These are phyloP conservation scores for Botrytis deweyae DNA, from an alignment of 2,329 filamentous ascomycete genomes.

Conservation along the genomic window DNA sequence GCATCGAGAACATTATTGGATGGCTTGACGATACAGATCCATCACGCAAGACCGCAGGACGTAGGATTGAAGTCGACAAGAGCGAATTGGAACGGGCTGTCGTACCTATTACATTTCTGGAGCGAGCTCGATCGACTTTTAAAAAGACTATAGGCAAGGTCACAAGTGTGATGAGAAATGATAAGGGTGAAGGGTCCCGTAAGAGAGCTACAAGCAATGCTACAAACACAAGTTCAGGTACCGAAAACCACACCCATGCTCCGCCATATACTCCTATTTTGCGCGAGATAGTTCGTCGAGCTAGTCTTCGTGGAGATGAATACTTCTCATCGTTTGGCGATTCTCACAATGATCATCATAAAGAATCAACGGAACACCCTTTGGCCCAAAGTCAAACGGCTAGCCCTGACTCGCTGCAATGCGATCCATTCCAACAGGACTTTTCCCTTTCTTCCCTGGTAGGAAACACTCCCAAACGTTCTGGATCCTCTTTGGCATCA, in stretches of 20 bases:
- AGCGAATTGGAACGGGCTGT: conserved; percentile 88
- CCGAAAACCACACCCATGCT: conserved; percentile 50
- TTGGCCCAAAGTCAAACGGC: conserved; percentile 50
- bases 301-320: conserved; percentile 60
- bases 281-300: conserved; percentile 46
- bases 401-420: not conserved
- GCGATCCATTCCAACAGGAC: conserved; percentile 9
- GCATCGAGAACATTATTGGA: conserved; percentile 67
- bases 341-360: conserved; percentile 27
- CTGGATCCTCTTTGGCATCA: conserved; percentile 34
- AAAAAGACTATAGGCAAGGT: conserved; percentile 66
- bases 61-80: conserved; percentile 88
- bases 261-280: conserved; percentile 43
- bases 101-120: conserved; percentile 81
- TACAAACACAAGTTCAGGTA: conserved; percentile 60
- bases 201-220: conserved; percentile 60
- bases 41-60: conserved; percentile 70
- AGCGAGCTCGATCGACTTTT: conserved; percentile 77
- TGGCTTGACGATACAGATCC: conserved; percentile 98
- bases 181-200: conserved; percentile 57
- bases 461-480: conserved; percentile 13
- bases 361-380: conserved; percentile 63
- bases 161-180: conserved; percentile 46
- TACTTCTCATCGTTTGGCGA: conserved; percentile 51
- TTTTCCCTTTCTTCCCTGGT: conserved; percentile 12